These are phyloP conservation scores for Tuctoria greenei DNA, from an alignment of 176 grass and related monocot species.

Conservation along the genomic window DNA sequence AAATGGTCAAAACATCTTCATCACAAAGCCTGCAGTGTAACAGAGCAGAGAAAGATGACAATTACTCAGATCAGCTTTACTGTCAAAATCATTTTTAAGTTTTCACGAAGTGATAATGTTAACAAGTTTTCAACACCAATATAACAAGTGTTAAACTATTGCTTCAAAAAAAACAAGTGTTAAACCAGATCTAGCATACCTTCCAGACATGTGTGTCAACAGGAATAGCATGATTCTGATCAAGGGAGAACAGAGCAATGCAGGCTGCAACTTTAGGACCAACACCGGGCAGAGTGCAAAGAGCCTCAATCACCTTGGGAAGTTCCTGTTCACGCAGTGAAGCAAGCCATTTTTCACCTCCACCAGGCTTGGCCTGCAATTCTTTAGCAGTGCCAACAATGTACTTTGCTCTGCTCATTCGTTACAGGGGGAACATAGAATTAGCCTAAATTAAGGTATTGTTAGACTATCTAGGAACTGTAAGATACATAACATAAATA, in stretches of 20 bases:
- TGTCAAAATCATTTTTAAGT: background rate
- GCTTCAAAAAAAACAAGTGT: too few species aligned
- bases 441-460: constrained; percentile 6
- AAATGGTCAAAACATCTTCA: constrained; percentile 17
- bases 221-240: constrained; percentile 92
- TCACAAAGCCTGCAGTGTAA: background rate
- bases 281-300: constrained; percentile 89
- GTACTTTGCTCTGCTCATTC: constrained; percentile 76
- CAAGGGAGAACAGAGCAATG: constrained; percentile 91
- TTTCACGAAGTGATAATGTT: background rate
- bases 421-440: background rate
- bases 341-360: constrained; percentile 81
- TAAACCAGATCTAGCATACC: constrained; percentile 44
- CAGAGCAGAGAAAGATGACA: background rate
- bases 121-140: background rate
- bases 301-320: constrained; percentile 66
- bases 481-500: background rate
- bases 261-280: constrained; percentile 93
- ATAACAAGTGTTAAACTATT: background rate
- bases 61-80: background rate
- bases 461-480: constrained; percentile 5
- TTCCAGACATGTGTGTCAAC: constrained; percentile 96
- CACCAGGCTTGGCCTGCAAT: constrained; percentile 66
- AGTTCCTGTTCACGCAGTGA: constrained; percentile 63
- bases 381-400: constrained; percentile 70